These are phyloP conservation scores for Pochonia chlamydosporia DNA, from an alignment of 2,329 filamentous ascomycete species.

Conservation along the genomic window DNA sequence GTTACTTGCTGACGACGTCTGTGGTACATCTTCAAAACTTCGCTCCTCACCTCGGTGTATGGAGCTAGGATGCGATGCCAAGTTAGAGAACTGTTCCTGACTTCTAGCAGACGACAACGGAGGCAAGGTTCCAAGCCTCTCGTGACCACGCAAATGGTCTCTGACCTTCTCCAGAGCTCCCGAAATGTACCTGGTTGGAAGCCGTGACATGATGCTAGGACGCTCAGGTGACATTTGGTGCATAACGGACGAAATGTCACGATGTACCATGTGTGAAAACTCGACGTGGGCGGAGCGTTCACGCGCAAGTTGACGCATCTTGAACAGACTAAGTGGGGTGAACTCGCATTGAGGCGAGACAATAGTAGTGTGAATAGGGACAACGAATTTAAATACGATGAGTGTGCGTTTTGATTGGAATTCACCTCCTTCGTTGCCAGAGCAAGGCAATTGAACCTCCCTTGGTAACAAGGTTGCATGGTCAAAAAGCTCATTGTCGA, in stretches of 20 bases:
- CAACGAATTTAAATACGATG: conserved; percentile 55
- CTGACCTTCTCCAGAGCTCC: conserved; percentile 1
- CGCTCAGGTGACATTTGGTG: conserved; percentile 13
- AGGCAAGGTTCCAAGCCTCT: background rate
- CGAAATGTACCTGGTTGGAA: background rate
- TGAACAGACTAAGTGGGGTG: conserved; percentile 59
- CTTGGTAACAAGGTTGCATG: conserved; percentile 39
- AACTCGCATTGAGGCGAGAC: conserved; percentile 49
- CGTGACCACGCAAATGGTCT: background rate
- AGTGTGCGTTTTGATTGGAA: conserved; percentile 22
- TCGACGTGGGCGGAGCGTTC: conserved; percentile 39
- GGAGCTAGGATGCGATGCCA: conserved; percentile 4
- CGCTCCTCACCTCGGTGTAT: conserved; percentile 6
- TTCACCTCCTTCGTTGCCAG: conserved; percentile 3
- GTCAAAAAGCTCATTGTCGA: conserved; percentile 39
- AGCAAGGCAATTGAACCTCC: conserved; percentile 36
- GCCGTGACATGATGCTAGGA: background rate
- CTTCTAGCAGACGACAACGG: conserved; percentile 3
- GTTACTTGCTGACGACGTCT: conserved; percentile 1
- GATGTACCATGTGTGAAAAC: conserved; percentile 55
- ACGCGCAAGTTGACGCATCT: conserved; percentile 58
- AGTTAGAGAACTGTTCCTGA: conserved; percentile 10
- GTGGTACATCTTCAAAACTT: conserved; percentile 11
- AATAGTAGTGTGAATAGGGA: conserved; percentile 53
- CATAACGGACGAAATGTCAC: conserved; percentile 44